Percentiles rank a stretch among this genome's conserved stretches.
Evolutionary conservation across 1,284 basidiomycete genomes (phyloP).

Genomic region (Ustilago cynodontis): DNA sequence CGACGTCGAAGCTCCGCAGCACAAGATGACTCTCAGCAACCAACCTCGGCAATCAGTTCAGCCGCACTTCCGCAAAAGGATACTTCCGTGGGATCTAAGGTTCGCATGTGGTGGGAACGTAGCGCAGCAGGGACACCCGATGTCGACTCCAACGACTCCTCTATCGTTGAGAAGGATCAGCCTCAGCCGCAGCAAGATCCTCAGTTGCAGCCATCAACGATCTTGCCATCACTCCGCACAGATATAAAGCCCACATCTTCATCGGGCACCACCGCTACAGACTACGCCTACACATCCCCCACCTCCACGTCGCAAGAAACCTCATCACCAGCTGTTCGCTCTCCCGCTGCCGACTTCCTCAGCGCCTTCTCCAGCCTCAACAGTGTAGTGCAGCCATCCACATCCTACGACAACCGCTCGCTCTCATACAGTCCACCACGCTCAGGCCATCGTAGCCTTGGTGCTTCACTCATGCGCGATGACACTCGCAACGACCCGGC

Average conservation of each 20-base stretch:
- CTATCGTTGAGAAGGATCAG: slow-evolving; percentile 19
- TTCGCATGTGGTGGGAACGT: slow-evolving; percentile 58
- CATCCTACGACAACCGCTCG: slow-evolving; percentile 39
- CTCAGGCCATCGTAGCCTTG: slow-evolving; percentile 35
- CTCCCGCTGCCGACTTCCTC: slow-evolving; percentile 82
- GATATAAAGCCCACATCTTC: slow-evolving; percentile 5
- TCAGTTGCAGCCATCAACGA: not conserved
- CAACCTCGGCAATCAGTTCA: not conserved
- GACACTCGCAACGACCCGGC: slow-evolving; percentile 28
- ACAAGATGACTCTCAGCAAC: slow-evolving; percentile 7
- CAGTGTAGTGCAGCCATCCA: slow-evolving; percentile 37
- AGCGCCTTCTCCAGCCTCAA: slow-evolving; percentile 74
- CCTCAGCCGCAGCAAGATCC: not conserved
- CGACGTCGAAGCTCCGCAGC: slow-evolving; percentile 42
- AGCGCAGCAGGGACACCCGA: slow-evolving; percentile 30
- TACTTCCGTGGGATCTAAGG: slow-evolving; percentile 42
- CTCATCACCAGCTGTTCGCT: slow-evolving; percentile 27
- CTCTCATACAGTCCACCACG: slow-evolving; percentile 50
- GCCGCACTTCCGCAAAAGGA: slow-evolving; percentile 32
- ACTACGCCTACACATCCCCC: slow-evolving; percentile 12
- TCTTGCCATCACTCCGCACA: slow-evolving; percentile 21
- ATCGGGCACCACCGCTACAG: slow-evolving; percentile 7
- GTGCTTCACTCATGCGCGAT: slow-evolving; percentile 29
- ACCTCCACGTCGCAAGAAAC: slow-evolving; percentile 16
- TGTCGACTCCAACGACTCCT: slow-evolving; percentile 13